Percentiles rank a stretch among this genome's conserved stretches.
Evolutionary conservation across 768 basidiomycete species (phyloP).

Genomic region (Coprinopsis strossmayeri): DNA sequence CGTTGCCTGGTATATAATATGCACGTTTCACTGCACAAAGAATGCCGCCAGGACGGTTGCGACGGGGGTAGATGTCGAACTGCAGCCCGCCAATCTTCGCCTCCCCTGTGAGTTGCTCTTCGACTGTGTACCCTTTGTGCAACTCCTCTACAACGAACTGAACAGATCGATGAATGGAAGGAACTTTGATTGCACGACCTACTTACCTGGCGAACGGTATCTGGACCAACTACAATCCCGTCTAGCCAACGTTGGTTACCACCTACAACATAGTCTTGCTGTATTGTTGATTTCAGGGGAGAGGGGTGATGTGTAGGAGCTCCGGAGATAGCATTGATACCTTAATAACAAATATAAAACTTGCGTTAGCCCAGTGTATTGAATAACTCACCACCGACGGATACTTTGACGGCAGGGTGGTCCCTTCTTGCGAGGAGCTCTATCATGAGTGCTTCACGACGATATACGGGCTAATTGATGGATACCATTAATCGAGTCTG

Average conservation of each 20-base stretch:
- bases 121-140: slow-evolving; percentile 14
- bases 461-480: slow-evolving; percentile 12
- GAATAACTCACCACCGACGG: too few relatives aligned
- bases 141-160: slow-evolving; percentile 13
- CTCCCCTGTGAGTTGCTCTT: slow-evolving; percentile 14
- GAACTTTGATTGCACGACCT: background rate
- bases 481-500: background rate
- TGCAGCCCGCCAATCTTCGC: slow-evolving; percentile 14
- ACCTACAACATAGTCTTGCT: slow-evolving; percentile 14
- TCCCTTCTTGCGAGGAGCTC: slow-evolving; percentile 1
- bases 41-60: background rate
- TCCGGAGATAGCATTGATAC: too few relatives aligned
- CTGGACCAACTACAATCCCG: slow-evolving; percentile 11
- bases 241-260: slow-evolving; percentile 15
- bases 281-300: background rate
- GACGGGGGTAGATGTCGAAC: slow-evolving; percentile 15
- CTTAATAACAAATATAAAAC: too few relatives aligned
- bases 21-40: background rate
- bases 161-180: background rate
- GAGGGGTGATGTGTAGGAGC: too few relatives aligned
- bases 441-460: slow-evolving; percentile 14
- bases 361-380: too few relatives aligned
- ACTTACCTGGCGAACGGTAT: slow-evolving; percentile 14
- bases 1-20: background rate
- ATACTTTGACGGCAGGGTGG: slow-evolving; percentile 11